Evolutionary conservation across 2,329 filamentous ascomycete genomes (phyloP).

Genomic region (Paecilomyces variotii): DNA sequence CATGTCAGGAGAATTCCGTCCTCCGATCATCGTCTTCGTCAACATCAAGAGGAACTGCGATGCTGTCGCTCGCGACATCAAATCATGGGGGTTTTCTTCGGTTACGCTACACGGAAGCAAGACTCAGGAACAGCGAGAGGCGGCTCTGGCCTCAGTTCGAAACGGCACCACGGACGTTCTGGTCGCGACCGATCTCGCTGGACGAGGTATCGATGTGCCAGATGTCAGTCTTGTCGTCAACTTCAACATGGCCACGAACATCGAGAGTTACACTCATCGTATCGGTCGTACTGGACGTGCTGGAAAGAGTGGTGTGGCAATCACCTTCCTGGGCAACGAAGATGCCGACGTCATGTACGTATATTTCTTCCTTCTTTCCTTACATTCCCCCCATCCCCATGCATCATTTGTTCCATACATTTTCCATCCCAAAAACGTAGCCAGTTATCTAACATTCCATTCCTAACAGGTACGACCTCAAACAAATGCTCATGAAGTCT

Average conservation of each 20-base stretch:
- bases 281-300: slow-evolving; percentile 96
- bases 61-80: slow-evolving; percentile 86
- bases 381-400: neutral
- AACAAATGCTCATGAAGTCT: slow-evolving; percentile 91
- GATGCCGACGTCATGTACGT: slow-evolving; percentile 75
- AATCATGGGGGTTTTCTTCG: slow-evolving; percentile 80
- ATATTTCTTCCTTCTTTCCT: neutral
- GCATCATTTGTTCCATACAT: slow-evolving; percentile 1
- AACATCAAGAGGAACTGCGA: slow-evolving; percentile 99
- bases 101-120: slow-evolving; percentile 94
- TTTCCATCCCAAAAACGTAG: too few species aligned
- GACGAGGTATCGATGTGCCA: slow-evolving; percentile 93
- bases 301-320: slow-evolving; percentile 90
- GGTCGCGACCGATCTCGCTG: slow-evolving; percentile 90
- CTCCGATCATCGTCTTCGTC: slow-evolving; percentile 98
- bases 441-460: slow-evolving; percentile 10
- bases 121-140: slow-evolving; percentile 95
- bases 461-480: slow-evolving; percentile 60
- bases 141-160: slow-evolving; percentile 76
- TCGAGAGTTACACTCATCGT: slow-evolving; percentile 94
- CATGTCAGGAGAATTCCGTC: slow-evolving; percentile 65
- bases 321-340: slow-evolving; percentile 89
- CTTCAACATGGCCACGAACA: slow-evolving; percentile 94
- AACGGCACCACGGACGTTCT: slow-evolving; percentile 75
- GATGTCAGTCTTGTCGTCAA: slow-evolving; percentile 93